Evolutionary conservation across 1,139 yeast genomes (phyloP).

Genomic region (Debaryomyces subglobosus): DNA sequence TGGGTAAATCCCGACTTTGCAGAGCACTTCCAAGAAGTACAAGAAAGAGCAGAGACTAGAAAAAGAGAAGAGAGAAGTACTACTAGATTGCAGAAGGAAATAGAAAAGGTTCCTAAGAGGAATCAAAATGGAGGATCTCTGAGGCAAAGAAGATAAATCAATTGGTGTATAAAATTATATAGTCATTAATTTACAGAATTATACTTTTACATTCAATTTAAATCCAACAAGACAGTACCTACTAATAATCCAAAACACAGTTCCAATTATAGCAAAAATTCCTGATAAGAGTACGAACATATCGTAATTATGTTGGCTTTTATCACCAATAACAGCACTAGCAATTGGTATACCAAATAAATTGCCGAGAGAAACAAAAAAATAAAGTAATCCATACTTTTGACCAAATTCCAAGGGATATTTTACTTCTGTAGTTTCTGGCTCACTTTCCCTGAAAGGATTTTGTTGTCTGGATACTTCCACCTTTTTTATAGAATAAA

Average conservation of each 20-base stretch:
- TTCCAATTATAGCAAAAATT: conserved; percentile 23
- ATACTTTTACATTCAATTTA: conserved; percentile 25
- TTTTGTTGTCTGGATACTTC: neutral
- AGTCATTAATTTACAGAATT: conserved; percentile 3
- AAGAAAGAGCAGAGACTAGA: conserved; percentile 11
- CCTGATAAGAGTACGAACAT: conserved; percentile 30
- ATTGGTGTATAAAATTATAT: conserved; percentile 2
- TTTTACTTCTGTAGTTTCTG: neutral
- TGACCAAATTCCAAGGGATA: conserved; percentile 44
- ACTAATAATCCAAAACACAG: conserved; percentile 23
- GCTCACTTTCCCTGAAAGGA: conserved; percentile 2
- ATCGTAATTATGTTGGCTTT: conserved; percentile 24
- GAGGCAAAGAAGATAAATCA: conserved; percentile 8
- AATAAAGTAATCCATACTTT: conserved; percentile 50
- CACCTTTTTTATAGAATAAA: conserved; percentile 4
- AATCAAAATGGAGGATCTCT: conserved; percentile 6
- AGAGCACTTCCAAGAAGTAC: conserved; percentile 34
- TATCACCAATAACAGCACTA: conserved; percentile 50
- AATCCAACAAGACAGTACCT: conserved; percentile 25
- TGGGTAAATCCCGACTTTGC: conserved; percentile 44
- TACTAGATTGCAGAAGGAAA: neutral
- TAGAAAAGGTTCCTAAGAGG: conserved; percentile 7
- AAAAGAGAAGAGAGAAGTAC: neutral
- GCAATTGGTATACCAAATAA: conserved; percentile 54
- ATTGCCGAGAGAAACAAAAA: conserved; percentile 45